Base-by-base conservation (phyloP, 768 basidiomycete species). In the Suillus hirtellus region DNA sequence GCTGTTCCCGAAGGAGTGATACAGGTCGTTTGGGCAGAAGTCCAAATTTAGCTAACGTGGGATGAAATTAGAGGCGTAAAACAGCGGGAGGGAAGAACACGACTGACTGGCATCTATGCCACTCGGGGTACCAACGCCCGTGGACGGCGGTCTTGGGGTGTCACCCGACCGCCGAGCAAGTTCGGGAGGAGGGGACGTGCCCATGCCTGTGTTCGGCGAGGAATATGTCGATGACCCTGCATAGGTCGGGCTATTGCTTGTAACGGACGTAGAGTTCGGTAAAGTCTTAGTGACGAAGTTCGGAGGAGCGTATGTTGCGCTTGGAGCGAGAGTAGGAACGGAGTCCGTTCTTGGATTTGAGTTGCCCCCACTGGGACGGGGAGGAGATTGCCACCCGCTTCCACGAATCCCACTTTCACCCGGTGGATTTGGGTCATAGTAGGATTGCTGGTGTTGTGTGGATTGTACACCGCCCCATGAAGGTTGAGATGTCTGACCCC, bases 21-120 rank as follows among this genome's bases (percentile, higher is more conserved):
- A 92, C 90, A 7, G 90, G 89, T 0, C 87, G 84, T 74, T 90
- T 91, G 5, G 90, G 90, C 21, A 92, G 77, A 31, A 92, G 73
- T 27, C 90, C 90, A 0, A 90, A 77, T 75, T 89, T 89, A 59
- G 84, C 88, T 87, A 42, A 27, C 4, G 27, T 27, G 63, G 49
- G 56, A 38, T 43, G 27, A 12, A 7, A 38, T 17, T 17, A 27
- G 19, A 38, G 35, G 21, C 34, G 21, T 55, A 34, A 21, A 38
- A 15, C 27, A 38, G 2, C 27, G 27, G 10, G 14, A 4, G 0
- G 27, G 24, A n/a, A 14, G 4, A 38, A 2, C 2, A 40, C 27
- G 21, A 70, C 77, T 52, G 2, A 76, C 77, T 76, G 59, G 71
- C 73, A 61, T 79, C 78, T 42, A 79, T 75, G 14, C 55, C 54